phyloP scores from a whole-genome alignment of 805 yeast genomes.

The Yarrowia sp. region DNA sequence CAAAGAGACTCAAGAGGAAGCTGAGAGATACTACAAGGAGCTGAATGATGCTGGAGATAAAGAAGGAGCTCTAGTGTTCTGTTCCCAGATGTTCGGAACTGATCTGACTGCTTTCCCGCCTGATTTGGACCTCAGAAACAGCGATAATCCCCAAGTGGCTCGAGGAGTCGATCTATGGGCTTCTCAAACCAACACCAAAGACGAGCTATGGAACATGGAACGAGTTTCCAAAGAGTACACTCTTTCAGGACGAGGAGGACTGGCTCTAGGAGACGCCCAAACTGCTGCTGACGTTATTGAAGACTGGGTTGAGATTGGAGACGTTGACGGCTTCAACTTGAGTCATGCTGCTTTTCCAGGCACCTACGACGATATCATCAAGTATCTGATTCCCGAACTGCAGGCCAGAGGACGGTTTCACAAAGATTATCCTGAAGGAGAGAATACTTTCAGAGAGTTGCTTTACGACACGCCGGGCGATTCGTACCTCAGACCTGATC shows the following conservation, averaged over 20 bases:
- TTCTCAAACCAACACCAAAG: conserved; percentile 44
- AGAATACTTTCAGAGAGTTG: conserved; percentile 7
- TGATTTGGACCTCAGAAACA: conserved; percentile 9
- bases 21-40: conserved; percentile 20
- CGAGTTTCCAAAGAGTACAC: conserved; percentile 8
- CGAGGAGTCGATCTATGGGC: conserved; percentile 19
- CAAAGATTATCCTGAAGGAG: conserved; percentile 5
- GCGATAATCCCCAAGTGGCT: conserved; percentile 5
- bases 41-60: conserved; percentile 14
- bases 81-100: conserved; percentile 17
- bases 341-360: conserved; percentile 52
- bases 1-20: conserved; percentile 19
- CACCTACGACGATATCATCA: conserved; percentile 52
- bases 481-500: neutral
- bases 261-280: conserved; percentile 27
- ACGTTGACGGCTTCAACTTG: conserved; percentile 55
- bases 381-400: conserved; percentile 52
- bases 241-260: conserved; percentile 27
- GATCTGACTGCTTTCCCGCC: neutral
- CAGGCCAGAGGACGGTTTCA: conserved; percentile 51
- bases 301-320: conserved; percentile 52
- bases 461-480: conserved; percentile 15
- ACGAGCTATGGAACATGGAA: conserved; percentile 14
- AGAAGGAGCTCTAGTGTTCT: conserved; percentile 15
- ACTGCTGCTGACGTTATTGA: conserved; percentile 55